Conservation (phyloP, 2,329 filamentous ascomycete genomes). For the Colletotrichum coccodes region DNA sequence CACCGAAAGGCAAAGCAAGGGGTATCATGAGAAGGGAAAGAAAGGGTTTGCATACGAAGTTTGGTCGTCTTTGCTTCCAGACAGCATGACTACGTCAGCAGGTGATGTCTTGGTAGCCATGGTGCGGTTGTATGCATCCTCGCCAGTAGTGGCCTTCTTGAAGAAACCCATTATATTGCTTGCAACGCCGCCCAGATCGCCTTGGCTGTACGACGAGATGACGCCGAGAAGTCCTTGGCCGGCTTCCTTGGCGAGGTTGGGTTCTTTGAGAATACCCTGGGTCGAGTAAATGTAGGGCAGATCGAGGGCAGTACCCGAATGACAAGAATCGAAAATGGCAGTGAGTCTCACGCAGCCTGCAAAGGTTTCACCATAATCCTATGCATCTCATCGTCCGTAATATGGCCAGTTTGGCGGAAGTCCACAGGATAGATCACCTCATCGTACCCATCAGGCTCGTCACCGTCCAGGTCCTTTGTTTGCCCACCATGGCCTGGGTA, state of each 20-base stretch:
- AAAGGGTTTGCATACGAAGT: conserved; percentile 74
- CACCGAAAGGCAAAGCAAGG: conserved; percentile 5
- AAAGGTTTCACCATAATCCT: conserved; percentile 73
- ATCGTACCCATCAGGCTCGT: conserved; percentile 84
- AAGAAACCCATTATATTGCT: conserved; percentile 84
- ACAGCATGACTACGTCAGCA: conserved; percentile 97
- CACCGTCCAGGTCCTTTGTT: conserved; percentile 80
- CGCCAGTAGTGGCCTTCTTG: conserved; percentile 87
- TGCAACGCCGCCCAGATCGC: conserved; percentile 85
- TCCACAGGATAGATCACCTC: conserved; percentile 88
- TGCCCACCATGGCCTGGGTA: conserved; percentile 79
- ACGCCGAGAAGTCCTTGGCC: conserved; percentile 71
- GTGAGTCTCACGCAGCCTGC: conserved; percentile 65
- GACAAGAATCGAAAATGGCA: conserved; percentile 73
- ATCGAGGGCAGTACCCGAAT: conserved; percentile 74
- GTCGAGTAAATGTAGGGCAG: conserved; percentile 77
- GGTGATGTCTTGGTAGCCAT: conserved; percentile 91
- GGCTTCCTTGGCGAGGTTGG: conserved; percentile 74
- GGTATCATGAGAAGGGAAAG: conserved; percentile 32
- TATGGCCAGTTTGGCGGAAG: conserved; percentile 81
- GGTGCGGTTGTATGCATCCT: conserved; percentile 83
- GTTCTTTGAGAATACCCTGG: conserved; percentile 75
- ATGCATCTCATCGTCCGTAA: conserved; percentile 87
- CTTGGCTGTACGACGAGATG: conserved; percentile 68
- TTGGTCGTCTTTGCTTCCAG: conserved; percentile 95